These are phyloP conservation scores for Penicillium paneum DNA, from an alignment of 2,329 filamentous ascomycete species.

Conservation along the genomic window DNA sequence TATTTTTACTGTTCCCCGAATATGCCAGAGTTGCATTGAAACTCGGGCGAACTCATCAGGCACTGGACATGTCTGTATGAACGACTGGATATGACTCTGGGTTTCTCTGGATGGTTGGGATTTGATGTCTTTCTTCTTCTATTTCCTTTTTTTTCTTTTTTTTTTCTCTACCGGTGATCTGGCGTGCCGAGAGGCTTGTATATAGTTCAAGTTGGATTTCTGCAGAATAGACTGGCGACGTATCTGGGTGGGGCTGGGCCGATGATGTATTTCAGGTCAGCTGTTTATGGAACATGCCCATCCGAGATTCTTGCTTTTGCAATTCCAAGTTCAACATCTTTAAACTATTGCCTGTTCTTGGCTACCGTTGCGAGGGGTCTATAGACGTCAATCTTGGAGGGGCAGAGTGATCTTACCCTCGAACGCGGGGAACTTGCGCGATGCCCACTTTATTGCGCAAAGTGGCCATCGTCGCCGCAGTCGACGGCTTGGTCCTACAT, in stretches of 20 bases:
- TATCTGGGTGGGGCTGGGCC: conserved; percentile 18
- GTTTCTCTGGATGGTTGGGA: conserved; percentile 20
- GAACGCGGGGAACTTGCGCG: conserved; percentile 4
- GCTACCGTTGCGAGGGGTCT: background rate
- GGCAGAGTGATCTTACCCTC: background rate
- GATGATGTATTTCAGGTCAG: conserved; percentile 29
- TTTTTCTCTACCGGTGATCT: conserved; percentile 15
- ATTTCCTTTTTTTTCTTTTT: conserved; percentile 1
- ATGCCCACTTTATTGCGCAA: conserved; percentile 81
- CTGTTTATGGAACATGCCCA: conserved; percentile 17
- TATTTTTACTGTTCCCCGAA: conserved; percentile 27
- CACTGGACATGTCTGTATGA: conserved; percentile 27
- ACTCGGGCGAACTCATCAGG: conserved; percentile 21
- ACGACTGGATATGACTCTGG: conserved; percentile 31
- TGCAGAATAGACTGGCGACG: conserved; percentile 1
- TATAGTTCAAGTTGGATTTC: conserved; percentile 20
- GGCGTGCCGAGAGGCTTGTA: conserved; percentile 20
- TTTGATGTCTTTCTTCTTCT: conserved; percentile 13
- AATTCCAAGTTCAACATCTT: conserved; percentile 1
- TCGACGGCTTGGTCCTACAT: conserved; percentile 79
- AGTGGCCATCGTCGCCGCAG: conserved; percentile 72
- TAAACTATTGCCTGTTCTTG: background rate
- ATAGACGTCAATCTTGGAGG: background rate
- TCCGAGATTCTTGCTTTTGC: conserved; percentile 11
- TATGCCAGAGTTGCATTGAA: conserved; percentile 18